Evolutionary conservation across 148 eudicot genomes (phyloP).

Genomic region (Cornus controversa): DNA sequence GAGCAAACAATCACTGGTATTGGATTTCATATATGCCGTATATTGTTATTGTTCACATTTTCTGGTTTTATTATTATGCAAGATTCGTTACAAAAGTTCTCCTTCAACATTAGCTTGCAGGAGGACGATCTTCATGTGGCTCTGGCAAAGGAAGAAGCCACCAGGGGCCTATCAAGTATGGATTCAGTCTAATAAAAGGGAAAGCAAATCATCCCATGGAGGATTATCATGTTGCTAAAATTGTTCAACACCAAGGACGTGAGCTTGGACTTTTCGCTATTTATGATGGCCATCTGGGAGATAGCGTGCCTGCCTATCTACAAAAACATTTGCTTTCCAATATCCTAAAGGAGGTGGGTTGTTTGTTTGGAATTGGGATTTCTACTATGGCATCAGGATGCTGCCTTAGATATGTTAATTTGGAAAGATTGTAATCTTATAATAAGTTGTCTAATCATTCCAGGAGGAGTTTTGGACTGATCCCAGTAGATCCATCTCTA

Average conservation of each 20-base stretch:
- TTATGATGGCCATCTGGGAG: conserved; percentile 77
- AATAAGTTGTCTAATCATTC: conserved; percentile 3
- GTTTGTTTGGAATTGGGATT: background rate
- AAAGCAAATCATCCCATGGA: conserved; percentile 80
- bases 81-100: background rate
- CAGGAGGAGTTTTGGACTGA: conserved; percentile 76
- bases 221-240: conserved; percentile 77
- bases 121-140: conserved; percentile 49
- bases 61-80: background rate
- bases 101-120: conserved; percentile 31
- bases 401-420: background rate
- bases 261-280: conserved; percentile 84
- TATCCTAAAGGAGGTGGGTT: conserved; percentile 66
- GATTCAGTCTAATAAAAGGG: conserved; percentile 61
- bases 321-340: conserved; percentile 67
- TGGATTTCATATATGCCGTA: background rate
- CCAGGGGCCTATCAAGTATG: conserved; percentile 50
- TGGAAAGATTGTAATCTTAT: background rate
- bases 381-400: background rate
- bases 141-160: conserved; percentile 60
- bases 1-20: background rate
- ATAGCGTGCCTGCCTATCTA: conserved; percentile 68
- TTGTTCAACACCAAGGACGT: conserved; percentile 40
- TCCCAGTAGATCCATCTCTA: conserved; percentile 46
- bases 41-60: background rate